phyloP scores from a whole-genome alignment of 345 rosid species.

The Lumnitzera racemosa region DNA sequence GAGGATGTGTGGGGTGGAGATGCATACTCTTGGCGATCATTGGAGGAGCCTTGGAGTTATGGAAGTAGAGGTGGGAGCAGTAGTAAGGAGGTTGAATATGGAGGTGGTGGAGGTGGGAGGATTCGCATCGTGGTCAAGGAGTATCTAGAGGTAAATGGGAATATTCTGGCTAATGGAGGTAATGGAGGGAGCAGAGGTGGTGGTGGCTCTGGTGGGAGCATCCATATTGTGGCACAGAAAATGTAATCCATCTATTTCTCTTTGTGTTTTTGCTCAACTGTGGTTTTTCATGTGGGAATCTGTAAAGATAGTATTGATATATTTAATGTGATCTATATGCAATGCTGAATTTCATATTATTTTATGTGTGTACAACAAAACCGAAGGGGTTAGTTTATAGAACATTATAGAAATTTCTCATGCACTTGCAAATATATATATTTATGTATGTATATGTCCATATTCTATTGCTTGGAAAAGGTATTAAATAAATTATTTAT shows the following conservation, averaged over 20 bases:
- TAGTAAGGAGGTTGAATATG: constrained; percentile 74
- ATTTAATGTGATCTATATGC: no score
- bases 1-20: constrained; percentile 99
- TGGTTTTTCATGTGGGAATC: neutral
- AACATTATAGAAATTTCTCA: no score
- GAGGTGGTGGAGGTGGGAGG: constrained; percentile 93
- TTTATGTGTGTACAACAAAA: no score
- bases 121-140: constrained; percentile 45
- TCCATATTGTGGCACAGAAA: constrained; percentile 57
- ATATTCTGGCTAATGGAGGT: constrained; percentile 76
- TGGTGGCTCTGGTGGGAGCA: constrained; percentile 97
- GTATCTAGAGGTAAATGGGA: constrained; percentile 55
- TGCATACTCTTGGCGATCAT: constrained; percentile 85
- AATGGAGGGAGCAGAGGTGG: constrained; percentile 86
- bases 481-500: no score
- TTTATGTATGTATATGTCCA: no score
- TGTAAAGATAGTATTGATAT: no score
- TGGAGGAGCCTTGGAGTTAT: constrained; percentile 68
- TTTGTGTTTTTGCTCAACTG: neutral
- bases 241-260: constrained; percentile 50
- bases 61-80: constrained; percentile 91
- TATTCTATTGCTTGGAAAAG: no score
- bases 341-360: no score
- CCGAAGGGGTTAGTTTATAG: no score
- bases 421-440: no score